Conservation (phyloP, 306 rosid genomes). For the Cicer yamashitae region DNA sequence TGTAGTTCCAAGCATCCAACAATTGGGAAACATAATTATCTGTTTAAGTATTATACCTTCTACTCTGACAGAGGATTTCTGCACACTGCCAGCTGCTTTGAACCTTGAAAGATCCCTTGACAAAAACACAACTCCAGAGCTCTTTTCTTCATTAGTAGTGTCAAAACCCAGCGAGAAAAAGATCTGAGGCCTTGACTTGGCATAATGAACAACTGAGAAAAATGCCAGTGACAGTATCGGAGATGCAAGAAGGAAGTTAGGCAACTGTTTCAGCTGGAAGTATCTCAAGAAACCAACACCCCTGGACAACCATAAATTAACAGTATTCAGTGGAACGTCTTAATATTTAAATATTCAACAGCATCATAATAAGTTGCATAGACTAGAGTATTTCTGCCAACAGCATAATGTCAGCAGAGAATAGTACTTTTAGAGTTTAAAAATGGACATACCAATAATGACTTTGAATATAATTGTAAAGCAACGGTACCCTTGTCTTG, state of each 20-base stretch:
- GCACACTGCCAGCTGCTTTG: conserved; percentile 40
- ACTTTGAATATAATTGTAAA: conserved; percentile 86
- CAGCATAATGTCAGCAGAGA: conserved; percentile 22
- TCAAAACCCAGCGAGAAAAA: conserved; percentile 78
- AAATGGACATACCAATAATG: conserved; percentile 77
- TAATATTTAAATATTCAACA: conserved; percentile 19
- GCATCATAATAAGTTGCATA: conserved; percentile 5
- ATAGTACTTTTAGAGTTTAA: conserved; percentile 31
- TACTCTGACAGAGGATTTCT: conserved; percentile 49
- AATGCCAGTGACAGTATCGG: conserved; percentile 79
- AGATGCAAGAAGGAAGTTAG: conserved; percentile 87
- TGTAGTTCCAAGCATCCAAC: conserved; percentile 24
- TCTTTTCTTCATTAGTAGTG: conserved; percentile 62
- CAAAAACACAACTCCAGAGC: conserved; percentile 55
- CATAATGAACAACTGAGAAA: conserved; percentile 72
- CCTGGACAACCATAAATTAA: conserved; percentile 63
- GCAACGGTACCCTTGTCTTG: conserved; percentile 81
- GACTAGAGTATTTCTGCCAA: conserved; percentile 20
- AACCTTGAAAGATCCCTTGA: conserved; percentile 46
- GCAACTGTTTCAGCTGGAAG: conserved; percentile 85
- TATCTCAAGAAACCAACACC: conserved; percentile 89
- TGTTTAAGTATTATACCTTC: conserved; percentile 56
- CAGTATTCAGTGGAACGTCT: conserved; percentile 31
- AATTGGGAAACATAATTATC: conserved; percentile 38
- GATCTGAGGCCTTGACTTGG: conserved; percentile 69